A percentile compares a stretch with the other conserved stretches of the same genome.
Conservation (phyloP, 345 rosid species). For the Boechera divaricarpa region DNA sequence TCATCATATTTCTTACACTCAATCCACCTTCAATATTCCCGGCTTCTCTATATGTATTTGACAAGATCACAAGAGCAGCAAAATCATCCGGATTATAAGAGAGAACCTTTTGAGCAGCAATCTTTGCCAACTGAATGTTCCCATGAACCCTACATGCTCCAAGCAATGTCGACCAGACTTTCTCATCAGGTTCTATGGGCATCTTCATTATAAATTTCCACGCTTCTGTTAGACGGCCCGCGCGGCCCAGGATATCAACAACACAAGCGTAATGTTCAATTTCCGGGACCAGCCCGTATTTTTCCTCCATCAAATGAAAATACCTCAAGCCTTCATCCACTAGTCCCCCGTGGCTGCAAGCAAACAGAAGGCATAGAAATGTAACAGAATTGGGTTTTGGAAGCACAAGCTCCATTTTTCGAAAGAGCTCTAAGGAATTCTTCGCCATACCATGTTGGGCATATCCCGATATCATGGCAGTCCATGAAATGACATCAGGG, state of each 20-base stretch:
- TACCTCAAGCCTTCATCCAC: constrained; percentile 59
- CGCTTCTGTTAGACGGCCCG: constrained; percentile 62
- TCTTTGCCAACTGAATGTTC: constrained; percentile 55
- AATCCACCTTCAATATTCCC: constrained; percentile 51
- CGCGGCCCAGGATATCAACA: constrained; percentile 69
- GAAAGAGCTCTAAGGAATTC: constrained; percentile 54
- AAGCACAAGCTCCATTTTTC: constrained; percentile 44
- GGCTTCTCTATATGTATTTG: constrained; percentile 58
- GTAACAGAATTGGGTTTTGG: constrained; percentile 63
- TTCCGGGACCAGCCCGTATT: constrained; percentile 48
- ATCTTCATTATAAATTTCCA: constrained; percentile 54
- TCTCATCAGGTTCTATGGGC: constrained; percentile 56
- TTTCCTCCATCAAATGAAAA: constrained; percentile 52
- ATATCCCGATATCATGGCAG: constrained; percentile 61
- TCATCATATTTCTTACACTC: constrained; percentile 50
- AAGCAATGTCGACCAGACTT: constrained; percentile 64
- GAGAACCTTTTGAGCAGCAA: constrained; percentile 57
- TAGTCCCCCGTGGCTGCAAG: constrained; percentile 70
- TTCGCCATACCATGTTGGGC: constrained; percentile 63
- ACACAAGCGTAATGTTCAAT: constrained; percentile 71
- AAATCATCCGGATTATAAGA: constrained; percentile 48
- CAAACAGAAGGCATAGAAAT: constrained; percentile 60
- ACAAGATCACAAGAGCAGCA: constrained; percentile 59
- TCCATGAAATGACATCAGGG: constrained; percentile 63
- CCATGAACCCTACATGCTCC: constrained; percentile 68